Conservation (phyloP, 169 alveolate genomes). For the Perkinsus marinus region DNA sequence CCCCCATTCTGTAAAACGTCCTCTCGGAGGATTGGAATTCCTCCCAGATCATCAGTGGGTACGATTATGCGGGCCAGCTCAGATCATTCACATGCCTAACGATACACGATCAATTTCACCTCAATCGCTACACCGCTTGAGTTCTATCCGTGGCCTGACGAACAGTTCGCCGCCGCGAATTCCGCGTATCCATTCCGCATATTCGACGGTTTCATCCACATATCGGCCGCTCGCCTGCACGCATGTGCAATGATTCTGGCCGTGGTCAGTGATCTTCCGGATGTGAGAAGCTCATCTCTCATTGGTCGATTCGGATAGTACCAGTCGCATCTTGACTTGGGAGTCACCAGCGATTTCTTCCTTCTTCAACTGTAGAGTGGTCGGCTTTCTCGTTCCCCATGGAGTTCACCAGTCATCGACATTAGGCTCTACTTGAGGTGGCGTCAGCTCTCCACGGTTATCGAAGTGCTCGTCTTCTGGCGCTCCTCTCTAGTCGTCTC, state of each 20-base stretch:
- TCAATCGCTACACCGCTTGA: too few species aligned
- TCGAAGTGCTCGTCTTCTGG: background rate
- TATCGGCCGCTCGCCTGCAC: background rate
- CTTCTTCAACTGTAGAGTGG: background rate
- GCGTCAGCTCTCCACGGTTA: too few species aligned
- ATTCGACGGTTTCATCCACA: background rate
- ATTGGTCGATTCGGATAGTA: background rate
- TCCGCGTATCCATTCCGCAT: background rate
- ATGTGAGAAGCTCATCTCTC: background rate
- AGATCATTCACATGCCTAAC: too few species aligned
- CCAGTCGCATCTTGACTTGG: background rate
- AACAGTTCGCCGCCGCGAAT: background rate
- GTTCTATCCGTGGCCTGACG: too few species aligned
- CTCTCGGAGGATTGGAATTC: too few species aligned
- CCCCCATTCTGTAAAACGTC: too few species aligned
- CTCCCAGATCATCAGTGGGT: too few species aligned
- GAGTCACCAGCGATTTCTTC: background rate
- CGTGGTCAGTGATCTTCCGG: background rate
- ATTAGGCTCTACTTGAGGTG: too few species aligned
- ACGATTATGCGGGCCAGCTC: too few species aligned
- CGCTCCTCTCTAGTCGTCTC: background rate
- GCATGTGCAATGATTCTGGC: background rate
- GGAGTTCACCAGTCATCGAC: background rate
- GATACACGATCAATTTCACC: too few species aligned
- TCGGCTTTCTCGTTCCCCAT: background rate